Conservation (phyloP, 208 protist species). For the Leptomonas seymouri region DNA sequence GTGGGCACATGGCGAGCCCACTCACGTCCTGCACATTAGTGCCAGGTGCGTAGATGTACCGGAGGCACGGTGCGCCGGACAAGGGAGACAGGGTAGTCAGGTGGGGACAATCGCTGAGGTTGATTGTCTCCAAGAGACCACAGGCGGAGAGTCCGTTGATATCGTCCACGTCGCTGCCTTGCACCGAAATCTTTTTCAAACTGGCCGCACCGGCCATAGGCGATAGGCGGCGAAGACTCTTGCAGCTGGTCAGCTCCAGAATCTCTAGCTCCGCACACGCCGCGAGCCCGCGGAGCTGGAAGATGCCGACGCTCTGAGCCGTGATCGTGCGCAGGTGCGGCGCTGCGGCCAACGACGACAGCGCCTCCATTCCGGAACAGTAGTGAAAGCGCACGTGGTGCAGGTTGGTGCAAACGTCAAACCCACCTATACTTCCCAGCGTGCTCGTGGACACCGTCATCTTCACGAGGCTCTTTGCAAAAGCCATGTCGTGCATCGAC, state of each 20-base stretch:
- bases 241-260: conserved; percentile 11
- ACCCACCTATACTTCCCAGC: background rate
- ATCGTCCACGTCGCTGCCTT: conserved; percentile 11
- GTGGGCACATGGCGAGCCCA: conserved; percentile 4
- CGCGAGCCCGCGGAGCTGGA: background rate
- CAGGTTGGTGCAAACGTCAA: conserved; percentile 2
- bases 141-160: conserved; percentile 9
- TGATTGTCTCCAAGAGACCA: conserved; percentile 2
- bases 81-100: background rate
- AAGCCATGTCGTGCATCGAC: conserved; percentile 3
- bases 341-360: background rate
- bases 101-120: conserved; percentile 2
- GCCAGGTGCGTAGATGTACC: background rate
- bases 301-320: background rate
- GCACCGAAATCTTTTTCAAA: background rate
- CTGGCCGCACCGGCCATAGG: background rate
- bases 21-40: conserved; percentile 7
- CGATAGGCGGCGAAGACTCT: conserved; percentile 6
- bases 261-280: conserved; percentile 4
- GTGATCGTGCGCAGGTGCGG: background rate
- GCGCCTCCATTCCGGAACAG: conserved; percentile 3
- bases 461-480: background rate
- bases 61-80: conserved; percentile 1
- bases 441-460: conserved; percentile 5
- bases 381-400: conserved; percentile 11